Conservation (phyloP, 345 rosid genomes). For the Syzygium grande region DNA sequence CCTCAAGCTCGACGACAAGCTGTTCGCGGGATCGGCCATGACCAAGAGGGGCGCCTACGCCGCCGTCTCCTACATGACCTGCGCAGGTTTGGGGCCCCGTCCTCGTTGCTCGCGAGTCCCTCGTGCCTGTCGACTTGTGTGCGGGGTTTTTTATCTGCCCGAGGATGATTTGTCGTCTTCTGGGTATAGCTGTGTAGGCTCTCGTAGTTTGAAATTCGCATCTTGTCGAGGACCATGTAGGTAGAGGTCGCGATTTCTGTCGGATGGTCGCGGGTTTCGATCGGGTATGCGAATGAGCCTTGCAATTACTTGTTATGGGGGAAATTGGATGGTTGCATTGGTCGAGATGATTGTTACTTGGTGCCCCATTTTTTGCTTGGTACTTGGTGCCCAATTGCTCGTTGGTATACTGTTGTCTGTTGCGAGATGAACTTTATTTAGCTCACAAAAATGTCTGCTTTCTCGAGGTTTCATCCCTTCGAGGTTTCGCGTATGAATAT, state of each 20-base stretch:
- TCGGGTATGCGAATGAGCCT: not conserved
- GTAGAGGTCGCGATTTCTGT: not conserved
- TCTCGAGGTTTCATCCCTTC: not conserved
- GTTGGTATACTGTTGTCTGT: not conserved
- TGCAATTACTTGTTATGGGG: not conserved
- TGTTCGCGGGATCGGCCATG: slow-evolving; percentile 91
- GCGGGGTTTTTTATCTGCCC: not conserved
- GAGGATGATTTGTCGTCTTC: not conserved
- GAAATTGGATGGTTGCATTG: not conserved
- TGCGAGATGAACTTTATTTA: not conserved
- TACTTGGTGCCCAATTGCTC: not conserved
- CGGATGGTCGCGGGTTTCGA: not conserved
- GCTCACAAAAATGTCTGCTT: too few species aligned
- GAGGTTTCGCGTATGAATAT: not conserved
- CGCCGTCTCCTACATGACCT: slow-evolving; percentile 87
- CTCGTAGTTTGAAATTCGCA: not conserved
- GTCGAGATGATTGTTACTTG: not conserved
- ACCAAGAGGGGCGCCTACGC: slow-evolving; percentile 85
- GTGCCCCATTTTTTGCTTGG: not conserved
- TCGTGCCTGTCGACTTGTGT: too few species aligned
- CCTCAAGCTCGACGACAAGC: slow-evolving; percentile 51
- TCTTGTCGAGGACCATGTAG: not conserved
- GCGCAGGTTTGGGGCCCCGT: slow-evolving; percentile 48
- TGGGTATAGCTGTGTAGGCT: rapidly evolving
- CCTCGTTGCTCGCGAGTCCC: not conserved